Percentiles rank a stretch among this genome's conserved stretches.
Evolutionary conservation across 192 early-diverging fungal species (phyloP).

Genomic region (Entomortierella lignicola): DNA sequence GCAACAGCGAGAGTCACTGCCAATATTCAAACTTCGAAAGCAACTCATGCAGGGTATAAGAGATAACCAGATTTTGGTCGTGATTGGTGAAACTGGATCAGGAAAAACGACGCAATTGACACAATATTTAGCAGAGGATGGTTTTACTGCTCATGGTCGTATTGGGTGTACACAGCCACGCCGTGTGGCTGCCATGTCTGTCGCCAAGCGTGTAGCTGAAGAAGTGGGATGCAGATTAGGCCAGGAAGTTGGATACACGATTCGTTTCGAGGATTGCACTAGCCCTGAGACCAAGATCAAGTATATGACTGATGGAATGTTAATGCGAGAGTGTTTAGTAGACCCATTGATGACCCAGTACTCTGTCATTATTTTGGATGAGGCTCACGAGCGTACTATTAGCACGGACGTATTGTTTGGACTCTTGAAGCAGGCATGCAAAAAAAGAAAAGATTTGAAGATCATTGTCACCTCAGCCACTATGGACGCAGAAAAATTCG

Average conservation of each 20-base stretch:
- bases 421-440: constrained; percentile 85
- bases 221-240: constrained; percentile 95
- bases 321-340: constrained; percentile 92
- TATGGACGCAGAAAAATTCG: constrained; percentile 94
- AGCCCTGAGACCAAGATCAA: constrained; percentile 90
- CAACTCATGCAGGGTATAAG: constrained; percentile 84
- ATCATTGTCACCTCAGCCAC: constrained; percentile 96
- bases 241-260: constrained; percentile 96
- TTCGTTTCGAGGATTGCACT: constrained; percentile 99
- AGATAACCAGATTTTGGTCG: constrained; percentile 81
- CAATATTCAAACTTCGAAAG: constrained; percentile 85
- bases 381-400: constrained; percentile 98
- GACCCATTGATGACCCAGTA: constrained; percentile 87
- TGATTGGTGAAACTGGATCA: constrained; percentile 97
- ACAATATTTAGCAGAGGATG: constrained; percentile 97
- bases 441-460: constrained; percentile 88
- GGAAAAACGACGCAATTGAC: constrained; percentile 99
- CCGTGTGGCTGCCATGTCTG: constrained; percentile 98
- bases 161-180: constrained; percentile 99
- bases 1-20: constrained; percentile 88
- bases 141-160: constrained; percentile 86
- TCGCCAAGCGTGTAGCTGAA: constrained; percentile 97
- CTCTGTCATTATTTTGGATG: constrained; percentile 95
- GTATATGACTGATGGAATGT: constrained; percentile 99
- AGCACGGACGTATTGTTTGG: constrained; percentile 97